Percentiles rank a stretch among this genome's conserved stretches.
phyloP scores from a whole-genome alignment of 306 rosid genomes.

The Cicer arietinum region DNA sequence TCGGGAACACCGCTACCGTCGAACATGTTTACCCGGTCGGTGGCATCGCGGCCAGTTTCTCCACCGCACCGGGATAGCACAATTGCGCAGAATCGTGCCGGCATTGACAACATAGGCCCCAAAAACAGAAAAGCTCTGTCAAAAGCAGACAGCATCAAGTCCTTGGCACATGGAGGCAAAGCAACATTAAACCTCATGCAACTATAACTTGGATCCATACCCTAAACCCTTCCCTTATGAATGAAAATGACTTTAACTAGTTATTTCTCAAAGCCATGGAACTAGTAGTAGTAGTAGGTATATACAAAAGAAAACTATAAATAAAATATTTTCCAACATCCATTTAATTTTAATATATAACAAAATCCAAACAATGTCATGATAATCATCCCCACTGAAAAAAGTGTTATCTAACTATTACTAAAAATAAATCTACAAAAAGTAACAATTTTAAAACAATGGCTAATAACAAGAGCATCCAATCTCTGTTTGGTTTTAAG shows the following conservation, averaged over 20 bases:
- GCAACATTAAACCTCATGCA: neutral
- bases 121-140: neutral
- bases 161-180: constrained; percentile 7
- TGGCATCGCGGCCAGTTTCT: too few species aligned
- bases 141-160: neutral
- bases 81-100: too few species aligned
- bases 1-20: too few species aligned
- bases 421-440: neutral
- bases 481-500: neutral
- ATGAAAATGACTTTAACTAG: neutral
- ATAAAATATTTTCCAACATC: neutral
- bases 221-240: neutral
- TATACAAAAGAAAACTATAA: neutral
- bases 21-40: too few species aligned
- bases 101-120: neutral
- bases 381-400: neutral
- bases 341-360: neutral
- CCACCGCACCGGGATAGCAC: too few species aligned
- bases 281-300: neutral
- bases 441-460: constrained; percentile 4
- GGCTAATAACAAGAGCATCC: neutral
- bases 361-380: neutral
- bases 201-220: neutral
- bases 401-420: neutral
- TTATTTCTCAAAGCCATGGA: constrained; percentile 19